Evolutionary conservation across 164 flowering plant genomes (phyloP).

Genomic region (Cinnamomum micranthum): DNA sequence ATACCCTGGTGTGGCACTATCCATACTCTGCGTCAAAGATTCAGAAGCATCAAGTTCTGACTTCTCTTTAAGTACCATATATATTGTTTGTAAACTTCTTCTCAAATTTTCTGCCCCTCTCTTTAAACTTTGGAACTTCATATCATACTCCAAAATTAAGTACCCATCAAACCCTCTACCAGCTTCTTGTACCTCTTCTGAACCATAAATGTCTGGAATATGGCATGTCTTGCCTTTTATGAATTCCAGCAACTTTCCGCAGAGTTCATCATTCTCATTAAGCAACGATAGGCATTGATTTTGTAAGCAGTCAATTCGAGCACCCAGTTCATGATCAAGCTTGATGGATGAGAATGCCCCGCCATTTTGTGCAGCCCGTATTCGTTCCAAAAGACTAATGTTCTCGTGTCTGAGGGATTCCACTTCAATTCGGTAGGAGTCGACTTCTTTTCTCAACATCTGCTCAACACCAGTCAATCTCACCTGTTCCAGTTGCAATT

Average conservation of each 20-base stretch:
- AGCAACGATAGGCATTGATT: constrained; percentile 58
- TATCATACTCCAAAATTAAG: constrained; percentile 65
- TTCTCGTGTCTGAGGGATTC: constrained; percentile 86
- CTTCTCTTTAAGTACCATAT: constrained; percentile 58
- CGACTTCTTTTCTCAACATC: constrained; percentile 70
- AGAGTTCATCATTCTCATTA: constrained; percentile 45
- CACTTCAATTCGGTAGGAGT: constrained; percentile 55
- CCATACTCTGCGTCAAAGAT: constrained; percentile 20
- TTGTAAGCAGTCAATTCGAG: constrained; percentile 51
- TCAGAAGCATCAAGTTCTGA: constrained; percentile 23
- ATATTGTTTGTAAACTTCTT: constrained; percentile 52
- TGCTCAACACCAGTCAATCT: constrained; percentile 81
- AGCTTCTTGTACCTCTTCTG: constrained; percentile 24
- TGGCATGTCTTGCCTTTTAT: constrained; percentile 32
- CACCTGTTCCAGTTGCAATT: constrained; percentile 65
- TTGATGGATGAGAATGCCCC: constrained; percentile 38
- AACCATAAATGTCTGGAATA: neutral
- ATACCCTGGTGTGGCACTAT: constrained; percentile 17
- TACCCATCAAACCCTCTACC: constrained; percentile 46
- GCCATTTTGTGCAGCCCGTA: constrained; percentile 45
- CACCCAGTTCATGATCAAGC: constrained; percentile 68
- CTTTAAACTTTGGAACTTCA: constrained; percentile 72
- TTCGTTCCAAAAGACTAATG: constrained; percentile 56
- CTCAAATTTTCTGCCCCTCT: constrained; percentile 57
- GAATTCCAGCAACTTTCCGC: constrained; percentile 51